Evolutionary conservation across 352 stramenopile genomes (phyloP), one percentile per base, ranked within the genome.

Genomic region (Albugo candida): DNA sequence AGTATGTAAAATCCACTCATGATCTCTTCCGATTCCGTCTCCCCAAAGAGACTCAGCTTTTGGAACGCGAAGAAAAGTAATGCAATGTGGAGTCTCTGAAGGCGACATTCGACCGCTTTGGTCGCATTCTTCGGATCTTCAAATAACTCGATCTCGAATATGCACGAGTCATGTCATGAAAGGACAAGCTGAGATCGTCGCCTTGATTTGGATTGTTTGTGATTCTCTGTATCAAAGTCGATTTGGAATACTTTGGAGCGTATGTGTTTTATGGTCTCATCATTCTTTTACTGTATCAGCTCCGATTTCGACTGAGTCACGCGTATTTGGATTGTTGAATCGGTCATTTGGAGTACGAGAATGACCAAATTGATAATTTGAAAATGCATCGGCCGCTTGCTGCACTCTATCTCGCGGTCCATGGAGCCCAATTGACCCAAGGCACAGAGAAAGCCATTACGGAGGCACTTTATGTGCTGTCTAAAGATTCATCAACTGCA

Each of bases 81-180:
- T 81, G 83, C 47, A 83, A 70, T 0, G 72, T 92, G 21, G 78
- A 92, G 24, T 82, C 73, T 1, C 54, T 92, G 12, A 61, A 67
- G 6, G 62, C 61, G 19, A 92, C 77, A 17, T 75, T 88, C 34
- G 73, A 88, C 35, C 73, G 78, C 2, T 65, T 88, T 51, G 60
- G 61, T 31, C 69, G 75, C 12, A 67, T 79, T 14, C 62, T 83
- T 21, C 71, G 77, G 39, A 54, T 65, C 3, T 68, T 87, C n/a
- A 71, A 82, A 46, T 81, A 65, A 53, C 54, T 83, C 41, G 78
- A 88, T 51, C 61, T 71, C 16, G 63, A 81, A 44, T 92, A 92
- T 48, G 60, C 56, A 24, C 65, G 78, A 27, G 64, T 92, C 13
- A 92, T 92, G 47, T 68, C 73, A 14, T 92, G 78, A 75, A 88